These are phyloP conservation scores for Yamadazyma paraphyllophila DNA, from an alignment of 805 yeast species.

Conservation along the genomic window DNA sequence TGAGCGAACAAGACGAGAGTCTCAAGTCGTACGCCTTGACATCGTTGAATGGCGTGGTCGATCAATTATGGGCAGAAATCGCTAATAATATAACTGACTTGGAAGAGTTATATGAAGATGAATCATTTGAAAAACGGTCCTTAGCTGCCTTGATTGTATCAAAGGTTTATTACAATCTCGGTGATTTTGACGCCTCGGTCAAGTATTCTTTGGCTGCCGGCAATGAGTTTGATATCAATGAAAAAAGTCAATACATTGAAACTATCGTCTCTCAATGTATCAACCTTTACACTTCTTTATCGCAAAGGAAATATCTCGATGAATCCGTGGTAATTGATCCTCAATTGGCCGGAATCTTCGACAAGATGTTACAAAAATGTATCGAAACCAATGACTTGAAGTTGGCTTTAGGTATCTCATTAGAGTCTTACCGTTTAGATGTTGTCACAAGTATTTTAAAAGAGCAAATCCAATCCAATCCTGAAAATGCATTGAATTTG, in stretches of 20 bases:
- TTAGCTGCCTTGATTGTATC: conserved; percentile 92
- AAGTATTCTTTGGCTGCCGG: conserved; percentile 86
- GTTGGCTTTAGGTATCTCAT: conserved; percentile 84
- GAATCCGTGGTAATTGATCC: conserved; percentile 46
- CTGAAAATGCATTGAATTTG: conserved; percentile 51
- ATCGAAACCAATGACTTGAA: conserved; percentile 65
- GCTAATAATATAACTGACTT: conserved; percentile 85
- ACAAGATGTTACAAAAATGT: conserved; percentile 83
- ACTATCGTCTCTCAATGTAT: conserved; percentile 93
- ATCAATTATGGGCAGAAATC: conserved; percentile 95
- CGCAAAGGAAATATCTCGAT: conserved; percentile 45
- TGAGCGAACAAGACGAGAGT: conserved; percentile 74
- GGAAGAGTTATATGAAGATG: conserved; percentile 89
- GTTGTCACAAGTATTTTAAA: conserved; percentile 61
- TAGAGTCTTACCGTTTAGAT: conserved; percentile 86
- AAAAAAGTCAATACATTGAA: conserved; percentile 82
- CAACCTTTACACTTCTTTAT: conserved; percentile 68
- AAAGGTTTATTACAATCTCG: conserved; percentile 85
- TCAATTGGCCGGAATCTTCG: conserved; percentile 69
- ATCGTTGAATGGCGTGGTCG: conserved; percentile 77
- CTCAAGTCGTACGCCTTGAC: conserved; percentile 83
- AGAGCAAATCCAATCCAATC: conserved; percentile 41
- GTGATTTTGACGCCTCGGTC: conserved; percentile 90
- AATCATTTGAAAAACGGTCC: conserved; percentile 66
- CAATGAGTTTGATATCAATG: conserved; percentile 69